Percentiles rank a stretch among this genome's conserved stretches.
Conservation (phyloP, 164 flowering plant genomes). For the Magnolia sinica region DNA sequence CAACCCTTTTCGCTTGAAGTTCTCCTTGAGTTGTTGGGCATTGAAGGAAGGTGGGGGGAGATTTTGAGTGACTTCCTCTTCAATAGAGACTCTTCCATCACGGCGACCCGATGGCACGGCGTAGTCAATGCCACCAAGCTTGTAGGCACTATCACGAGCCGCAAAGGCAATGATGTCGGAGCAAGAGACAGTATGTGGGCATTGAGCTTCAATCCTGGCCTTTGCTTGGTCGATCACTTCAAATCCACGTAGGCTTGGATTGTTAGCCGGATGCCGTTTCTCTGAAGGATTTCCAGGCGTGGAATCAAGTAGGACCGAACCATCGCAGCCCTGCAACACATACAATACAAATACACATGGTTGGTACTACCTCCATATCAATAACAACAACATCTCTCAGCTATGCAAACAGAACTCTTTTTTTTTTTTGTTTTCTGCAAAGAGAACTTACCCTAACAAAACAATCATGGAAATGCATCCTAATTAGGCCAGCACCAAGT, state of each 20-base stretch:
- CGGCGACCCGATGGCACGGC: constrained; percentile 44
- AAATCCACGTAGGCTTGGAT: constrained; percentile 45
- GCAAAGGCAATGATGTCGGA: constrained; percentile 62
- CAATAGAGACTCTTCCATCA: constrained; percentile 31
- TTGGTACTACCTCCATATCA: too few species aligned
- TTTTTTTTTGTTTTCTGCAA: not conserved
- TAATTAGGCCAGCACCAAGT: constrained; percentile 54
- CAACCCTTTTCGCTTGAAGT: constrained; percentile 9
- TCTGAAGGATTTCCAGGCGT: constrained; percentile 38
- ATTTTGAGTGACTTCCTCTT: constrained; percentile 12
- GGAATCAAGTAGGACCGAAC: constrained; percentile 45
- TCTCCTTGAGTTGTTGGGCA: not conserved
- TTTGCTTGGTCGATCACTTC: constrained; percentile 60
- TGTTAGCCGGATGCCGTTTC: constrained; percentile 34
- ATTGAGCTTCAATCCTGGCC: constrained; percentile 34
- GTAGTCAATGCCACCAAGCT: constrained; percentile 32
- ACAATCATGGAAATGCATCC: constrained; percentile 75
- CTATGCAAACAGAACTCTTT: too few species aligned
- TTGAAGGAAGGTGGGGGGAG: constrained; percentile 6
- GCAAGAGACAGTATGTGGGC: constrained; percentile 55
- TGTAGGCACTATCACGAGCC: constrained; percentile 44
- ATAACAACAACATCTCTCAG: too few species aligned
- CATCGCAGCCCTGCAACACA: constrained; percentile 57
- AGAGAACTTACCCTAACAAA: constrained; percentile 47
- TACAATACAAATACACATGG: not conserved